phyloP scores from a whole-genome alignment of 1,284 basidiomycete genomes.

The Cystobasidiaceae sp. region DNA sequence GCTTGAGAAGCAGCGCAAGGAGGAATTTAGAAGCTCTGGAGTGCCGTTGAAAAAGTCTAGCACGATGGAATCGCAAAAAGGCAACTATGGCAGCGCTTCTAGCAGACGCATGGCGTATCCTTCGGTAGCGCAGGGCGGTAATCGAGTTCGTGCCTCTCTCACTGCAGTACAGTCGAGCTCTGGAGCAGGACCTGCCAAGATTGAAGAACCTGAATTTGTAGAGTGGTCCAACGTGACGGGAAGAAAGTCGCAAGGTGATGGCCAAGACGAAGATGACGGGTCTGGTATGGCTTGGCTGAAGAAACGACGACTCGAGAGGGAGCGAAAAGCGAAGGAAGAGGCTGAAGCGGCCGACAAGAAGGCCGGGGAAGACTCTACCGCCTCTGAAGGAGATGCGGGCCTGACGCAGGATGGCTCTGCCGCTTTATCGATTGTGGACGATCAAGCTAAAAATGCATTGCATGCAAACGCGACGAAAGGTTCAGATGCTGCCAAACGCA shows the following conservation, averaged over 20 bases:
- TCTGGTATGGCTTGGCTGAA: constrained; percentile 41
- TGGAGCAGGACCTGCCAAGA: too few relatives aligned
- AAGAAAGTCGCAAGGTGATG: neutral
- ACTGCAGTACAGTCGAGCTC: too few relatives aligned
- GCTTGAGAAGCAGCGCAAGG: neutral
- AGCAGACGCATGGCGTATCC: constrained; percentile 5
- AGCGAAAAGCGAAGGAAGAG: constrained; percentile 31
- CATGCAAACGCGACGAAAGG: too few relatives aligned
- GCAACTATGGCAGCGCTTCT: neutral
- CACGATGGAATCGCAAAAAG: neutral
- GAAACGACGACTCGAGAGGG: constrained; percentile 35
- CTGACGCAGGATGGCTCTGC: too few relatives aligned
- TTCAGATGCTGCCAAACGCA: neutral
- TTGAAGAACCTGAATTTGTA: constrained; percentile 18
- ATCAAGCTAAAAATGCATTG: too few relatives aligned
- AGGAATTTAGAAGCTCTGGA: constrained; percentile 11
- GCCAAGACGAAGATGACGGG: constrained; percentile 39
- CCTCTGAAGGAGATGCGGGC: neutral
- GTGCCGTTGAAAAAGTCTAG: constrained; percentile 17
- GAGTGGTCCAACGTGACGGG: constrained; percentile 18
- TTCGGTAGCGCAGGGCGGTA: constrained; percentile 24
- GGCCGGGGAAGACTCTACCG: neutral
- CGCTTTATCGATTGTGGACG: too few relatives aligned
- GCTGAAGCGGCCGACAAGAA: neutral
- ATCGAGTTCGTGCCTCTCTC: neutral